Conservation (phyloP, 2,329 filamentous ascomycete genomes). For the Trichoderma sp. region DNA sequence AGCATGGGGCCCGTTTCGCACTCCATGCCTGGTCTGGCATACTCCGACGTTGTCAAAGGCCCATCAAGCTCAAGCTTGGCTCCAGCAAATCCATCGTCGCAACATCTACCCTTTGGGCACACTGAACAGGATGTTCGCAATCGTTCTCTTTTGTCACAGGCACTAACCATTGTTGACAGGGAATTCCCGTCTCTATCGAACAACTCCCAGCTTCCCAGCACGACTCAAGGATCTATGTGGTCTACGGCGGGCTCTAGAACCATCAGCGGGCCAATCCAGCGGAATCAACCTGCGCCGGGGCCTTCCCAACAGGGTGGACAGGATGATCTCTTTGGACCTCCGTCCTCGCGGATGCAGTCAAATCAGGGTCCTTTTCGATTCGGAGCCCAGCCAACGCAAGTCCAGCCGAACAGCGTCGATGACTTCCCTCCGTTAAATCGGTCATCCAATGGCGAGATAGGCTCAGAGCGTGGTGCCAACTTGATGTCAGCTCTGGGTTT, state of each 20-base stretch:
- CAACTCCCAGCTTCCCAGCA: constrained; percentile 53
- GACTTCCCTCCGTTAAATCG: constrained; percentile 63
- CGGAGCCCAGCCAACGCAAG: constrained; percentile 50
- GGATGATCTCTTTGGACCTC: constrained; percentile 46
- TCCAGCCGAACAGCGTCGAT: constrained; percentile 50
- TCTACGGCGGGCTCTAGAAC: constrained; percentile 49
- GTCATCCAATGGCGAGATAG: constrained; percentile 56
- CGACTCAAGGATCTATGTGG: constrained; percentile 55
- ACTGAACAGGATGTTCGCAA: not conserved
- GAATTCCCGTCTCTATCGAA: constrained; percentile 67
- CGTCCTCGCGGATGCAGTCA: constrained; percentile 39
- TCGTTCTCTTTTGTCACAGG: not conserved
- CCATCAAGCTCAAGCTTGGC: constrained; percentile 20
- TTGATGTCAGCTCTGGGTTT: constrained; percentile 57
- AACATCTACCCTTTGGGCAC: not conserved
- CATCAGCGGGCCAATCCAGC: constrained; percentile 48
- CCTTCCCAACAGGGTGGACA: constrained; percentile 51
- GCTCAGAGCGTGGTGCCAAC: constrained; percentile 52
- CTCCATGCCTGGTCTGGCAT: constrained; percentile 23
- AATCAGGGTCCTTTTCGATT: constrained; percentile 55
- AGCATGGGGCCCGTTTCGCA: constrained; percentile 3
- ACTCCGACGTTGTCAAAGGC: constrained; percentile 35
- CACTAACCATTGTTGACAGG: constrained; percentile 36
- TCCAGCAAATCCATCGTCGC: not conserved
- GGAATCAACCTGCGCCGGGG: constrained; percentile 51